Evolutionary conservation across 257 asterid species (phyloP), one percentile per base, ranked within the genome.

Genomic region (Echium plantagineum): DNA sequence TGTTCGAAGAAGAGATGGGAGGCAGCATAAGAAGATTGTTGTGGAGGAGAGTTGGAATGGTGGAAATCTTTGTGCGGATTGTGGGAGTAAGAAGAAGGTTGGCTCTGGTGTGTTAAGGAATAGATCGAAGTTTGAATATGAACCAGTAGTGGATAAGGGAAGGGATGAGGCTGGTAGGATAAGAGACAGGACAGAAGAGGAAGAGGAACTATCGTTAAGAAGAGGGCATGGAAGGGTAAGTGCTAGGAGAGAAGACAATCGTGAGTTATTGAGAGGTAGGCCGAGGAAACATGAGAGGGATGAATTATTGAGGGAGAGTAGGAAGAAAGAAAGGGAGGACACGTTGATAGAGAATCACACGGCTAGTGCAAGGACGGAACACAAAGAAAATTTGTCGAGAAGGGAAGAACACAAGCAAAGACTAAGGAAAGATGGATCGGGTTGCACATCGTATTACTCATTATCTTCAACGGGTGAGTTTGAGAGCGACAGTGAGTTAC

Each of bases 371-470:
- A 13, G 5, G 49, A 42, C 12, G 49, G 49, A 42, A 42, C 15
- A 12, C 16, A 42, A 12, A 73, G 82, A 69, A 53, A 67, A 52
- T 67, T 77, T 70, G 62, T 67, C 66, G 22, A 59, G 72, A 61
- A 71, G 68, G 62, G 81, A 74, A 60, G 77, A 81, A 61, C 80
- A 69, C 17, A 63, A 64, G 70, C 76, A 70, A 62, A 72, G 72
- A 71, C 56, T 70, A 71, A 86, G 83, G 75, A 82, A 69, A 79
- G 86, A 79, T 68, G 90, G 81, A 63, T 89, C 95, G 52, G 75
- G 80, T 73, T 79, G 93, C 71, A 82, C 97, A 7, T 89, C 97
- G 6, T 89, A 82, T 73, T 84, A 84, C 76, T 84, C 97, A 1
- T 47, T 80, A 59, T 75, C 89, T 65, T 89, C 97, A 9, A 67